Evolutionary conservation across 2,329 filamentous ascomycete species (phyloP).

Genomic region (Alternaria gansuensis): DNA sequence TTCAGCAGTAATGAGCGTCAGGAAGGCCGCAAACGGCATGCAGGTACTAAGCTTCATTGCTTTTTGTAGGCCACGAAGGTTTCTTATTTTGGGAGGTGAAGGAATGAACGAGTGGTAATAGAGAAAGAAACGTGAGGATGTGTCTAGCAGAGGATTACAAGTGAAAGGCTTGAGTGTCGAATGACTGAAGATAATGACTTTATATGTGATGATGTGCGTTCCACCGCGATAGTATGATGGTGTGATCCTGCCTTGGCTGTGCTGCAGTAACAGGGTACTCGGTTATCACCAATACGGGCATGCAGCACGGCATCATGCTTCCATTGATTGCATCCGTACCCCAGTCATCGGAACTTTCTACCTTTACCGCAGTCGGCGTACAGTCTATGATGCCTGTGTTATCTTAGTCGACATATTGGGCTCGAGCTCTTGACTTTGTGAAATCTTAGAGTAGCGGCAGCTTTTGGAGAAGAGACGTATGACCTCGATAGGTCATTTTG

Average conservation of each 20-base stretch:
- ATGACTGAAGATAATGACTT: constrained; percentile 6
- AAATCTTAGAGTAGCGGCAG: not conserved
- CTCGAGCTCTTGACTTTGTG: not conserved
- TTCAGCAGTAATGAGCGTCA: constrained; percentile 27
- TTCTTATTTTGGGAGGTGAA: constrained; percentile 1
- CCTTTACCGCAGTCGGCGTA: constrained; percentile 9
- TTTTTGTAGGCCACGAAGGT: constrained; percentile 3
- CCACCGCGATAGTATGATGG: constrained; percentile 12
- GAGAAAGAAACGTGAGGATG: constrained; percentile 27
- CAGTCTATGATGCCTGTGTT: not conserved
- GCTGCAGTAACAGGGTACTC: constrained; percentile 17
- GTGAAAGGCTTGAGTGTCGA: constrained; percentile 12
- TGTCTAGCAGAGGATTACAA: constrained; percentile 22
- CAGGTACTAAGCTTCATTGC: constrained; percentile 35
- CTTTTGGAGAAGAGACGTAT: not conserved
- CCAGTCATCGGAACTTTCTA: constrained; percentile 5
- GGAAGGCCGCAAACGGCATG: constrained; percentile 22
- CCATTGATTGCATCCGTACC: constrained; percentile 9
- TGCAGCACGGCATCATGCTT: constrained; percentile 37
- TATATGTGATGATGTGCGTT: constrained; percentile 27
- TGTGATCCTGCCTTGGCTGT: constrained; percentile 10
- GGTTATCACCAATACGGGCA: constrained; percentile 26
- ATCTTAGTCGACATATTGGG: not conserved
- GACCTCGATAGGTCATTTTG: constrained; percentile 3
- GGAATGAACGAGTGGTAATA: constrained; percentile 15